A percentile compares a stretch with the other conserved stretches of the same genome.
Evolutionary conservation across 2,329 filamentous ascomycete species (phyloP).

Genomic region (Talaromyces sp.): DNA sequence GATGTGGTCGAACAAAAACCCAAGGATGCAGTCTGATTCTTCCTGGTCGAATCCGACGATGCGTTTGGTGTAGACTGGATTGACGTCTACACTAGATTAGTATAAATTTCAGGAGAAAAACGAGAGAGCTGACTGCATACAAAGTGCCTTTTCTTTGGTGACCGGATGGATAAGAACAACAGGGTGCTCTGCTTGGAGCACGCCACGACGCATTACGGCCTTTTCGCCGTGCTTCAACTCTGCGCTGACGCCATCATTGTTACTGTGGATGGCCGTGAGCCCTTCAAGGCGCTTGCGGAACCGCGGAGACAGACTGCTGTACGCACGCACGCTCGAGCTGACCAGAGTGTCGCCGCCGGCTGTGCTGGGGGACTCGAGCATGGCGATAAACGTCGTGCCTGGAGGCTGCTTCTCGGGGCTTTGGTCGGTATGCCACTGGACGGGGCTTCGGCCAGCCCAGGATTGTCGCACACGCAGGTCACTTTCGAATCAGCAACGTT

Average conservation of each 20-base stretch:
- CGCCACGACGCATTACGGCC: background rate
- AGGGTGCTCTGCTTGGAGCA: background rate
- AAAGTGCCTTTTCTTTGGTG: constrained; percentile 1
- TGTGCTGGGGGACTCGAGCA: background rate
- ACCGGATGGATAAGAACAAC: background rate
- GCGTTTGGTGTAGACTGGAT: background rate
- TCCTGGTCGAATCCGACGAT: constrained; percentile 1
- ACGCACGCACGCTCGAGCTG: background rate
- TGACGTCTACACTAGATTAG: background rate
- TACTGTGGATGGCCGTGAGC: background rate
- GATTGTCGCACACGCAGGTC: constrained; percentile 1
- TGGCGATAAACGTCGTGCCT: background rate
- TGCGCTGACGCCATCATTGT: background rate
- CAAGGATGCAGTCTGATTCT: background rate
- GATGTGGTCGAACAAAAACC: constrained; percentile 1
- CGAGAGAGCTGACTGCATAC: background rate
- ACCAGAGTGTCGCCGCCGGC: background rate
- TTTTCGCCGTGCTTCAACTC: background rate
- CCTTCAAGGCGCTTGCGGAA: background rate
- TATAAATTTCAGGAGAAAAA: background rate
- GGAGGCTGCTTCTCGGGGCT: background rate
- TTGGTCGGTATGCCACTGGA: constrained; percentile 1
- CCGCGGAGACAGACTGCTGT: background rate
- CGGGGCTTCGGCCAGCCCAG: background rate
- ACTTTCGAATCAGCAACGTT: background rate